Evolutionary conservation across 2,329 filamentous ascomycete genomes (phyloP).

Genomic region (Exserohilum rostratum): DNA sequence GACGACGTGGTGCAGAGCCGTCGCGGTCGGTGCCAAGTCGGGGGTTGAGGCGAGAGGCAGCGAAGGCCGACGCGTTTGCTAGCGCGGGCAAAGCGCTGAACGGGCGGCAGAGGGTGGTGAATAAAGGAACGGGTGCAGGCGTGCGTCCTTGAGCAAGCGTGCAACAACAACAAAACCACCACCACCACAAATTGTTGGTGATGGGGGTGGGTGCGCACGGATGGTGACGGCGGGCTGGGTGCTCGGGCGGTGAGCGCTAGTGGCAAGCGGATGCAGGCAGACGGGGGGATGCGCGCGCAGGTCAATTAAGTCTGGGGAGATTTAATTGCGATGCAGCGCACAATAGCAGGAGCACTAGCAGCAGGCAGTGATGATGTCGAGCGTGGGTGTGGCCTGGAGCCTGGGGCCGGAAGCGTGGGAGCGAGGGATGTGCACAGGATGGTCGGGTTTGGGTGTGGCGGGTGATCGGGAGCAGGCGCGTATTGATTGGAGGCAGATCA

Average conservation of each 20-base stretch:
- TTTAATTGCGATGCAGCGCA: not conserved
- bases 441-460: constrained; percentile 15
- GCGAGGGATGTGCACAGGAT: constrained; percentile 28
- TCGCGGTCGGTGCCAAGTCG: constrained; percentile 36
- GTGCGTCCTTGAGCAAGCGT: constrained; percentile 11
- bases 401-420: not conserved
- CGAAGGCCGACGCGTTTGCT: constrained; percentile 33
- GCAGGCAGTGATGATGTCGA: constrained; percentile 18
- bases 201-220: constrained; percentile 24
- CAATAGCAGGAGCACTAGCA: no score
- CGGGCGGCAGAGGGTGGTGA: constrained; percentile 23
- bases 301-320: constrained; percentile 15
- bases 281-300: constrained; percentile 19
- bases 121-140: constrained; percentile 25
- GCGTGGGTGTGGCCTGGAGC: not conserved
- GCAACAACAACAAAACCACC: constrained; percentile 17
- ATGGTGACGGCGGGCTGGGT: constrained; percentile 24
- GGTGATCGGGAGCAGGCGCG: constrained; percentile 36
- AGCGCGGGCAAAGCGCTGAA: constrained; percentile 24
- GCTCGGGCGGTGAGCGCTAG: constrained; percentile 29
- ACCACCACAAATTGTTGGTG: constrained; percentile 26
- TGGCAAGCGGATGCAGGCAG: constrained; percentile 27
- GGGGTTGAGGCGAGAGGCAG: constrained; percentile 7
- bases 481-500: constrained; percentile 45
- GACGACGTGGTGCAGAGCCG: constrained; percentile 25